phyloP scores from a whole-genome alignment of 768 basidiomycete genomes.

The Pleurotus djamor region DNA sequence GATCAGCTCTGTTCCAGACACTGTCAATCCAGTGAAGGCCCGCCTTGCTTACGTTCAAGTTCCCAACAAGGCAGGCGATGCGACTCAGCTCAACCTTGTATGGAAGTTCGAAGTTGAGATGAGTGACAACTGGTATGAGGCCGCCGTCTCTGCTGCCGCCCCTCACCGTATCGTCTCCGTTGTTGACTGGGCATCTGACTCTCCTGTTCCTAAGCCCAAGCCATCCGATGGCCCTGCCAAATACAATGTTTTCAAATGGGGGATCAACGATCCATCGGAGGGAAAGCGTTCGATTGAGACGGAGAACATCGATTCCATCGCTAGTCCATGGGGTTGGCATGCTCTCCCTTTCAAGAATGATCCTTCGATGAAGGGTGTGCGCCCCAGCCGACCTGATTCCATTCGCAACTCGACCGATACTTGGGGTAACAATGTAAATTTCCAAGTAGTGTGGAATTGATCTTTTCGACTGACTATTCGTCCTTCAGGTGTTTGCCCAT shows the following conservation, averaged over 20 bases:
- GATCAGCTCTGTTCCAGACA: constrained; percentile 67
- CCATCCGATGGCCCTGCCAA: constrained; percentile 29
- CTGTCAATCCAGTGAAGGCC: constrained; percentile 80
- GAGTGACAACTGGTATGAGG: constrained; percentile 95
- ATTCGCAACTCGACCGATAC: constrained; percentile 73
- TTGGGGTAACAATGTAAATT: constrained; percentile 77
- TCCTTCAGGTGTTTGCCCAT: constrained; percentile 75
- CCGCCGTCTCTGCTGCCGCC: constrained; percentile 69
- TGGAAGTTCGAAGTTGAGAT: constrained; percentile 96
- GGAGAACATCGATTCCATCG: constrained; percentile 73
- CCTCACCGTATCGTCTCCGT: constrained; percentile 85
- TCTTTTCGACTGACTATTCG: background rate
- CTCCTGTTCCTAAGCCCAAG: constrained; percentile 45
- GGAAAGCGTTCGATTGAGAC: constrained; percentile 58
- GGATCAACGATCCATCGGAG: constrained; percentile 79
- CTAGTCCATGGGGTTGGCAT: constrained; percentile 94
- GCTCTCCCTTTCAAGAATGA: constrained; percentile 70
- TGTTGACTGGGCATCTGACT: constrained; percentile 93
- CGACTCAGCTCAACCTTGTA: constrained; percentile 66
- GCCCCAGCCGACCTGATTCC: background rate
- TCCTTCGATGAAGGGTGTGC: constrained; percentile 39
- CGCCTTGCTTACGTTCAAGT: constrained; percentile 81
- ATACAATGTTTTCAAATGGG: constrained; percentile 79
- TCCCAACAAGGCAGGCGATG: constrained; percentile 57
- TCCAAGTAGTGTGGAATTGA: background rate